These are phyloP conservation scores for Gynostemma pentaphyllum DNA, from an alignment of 306 rosid genomes.

Conservation along the genomic window DNA sequence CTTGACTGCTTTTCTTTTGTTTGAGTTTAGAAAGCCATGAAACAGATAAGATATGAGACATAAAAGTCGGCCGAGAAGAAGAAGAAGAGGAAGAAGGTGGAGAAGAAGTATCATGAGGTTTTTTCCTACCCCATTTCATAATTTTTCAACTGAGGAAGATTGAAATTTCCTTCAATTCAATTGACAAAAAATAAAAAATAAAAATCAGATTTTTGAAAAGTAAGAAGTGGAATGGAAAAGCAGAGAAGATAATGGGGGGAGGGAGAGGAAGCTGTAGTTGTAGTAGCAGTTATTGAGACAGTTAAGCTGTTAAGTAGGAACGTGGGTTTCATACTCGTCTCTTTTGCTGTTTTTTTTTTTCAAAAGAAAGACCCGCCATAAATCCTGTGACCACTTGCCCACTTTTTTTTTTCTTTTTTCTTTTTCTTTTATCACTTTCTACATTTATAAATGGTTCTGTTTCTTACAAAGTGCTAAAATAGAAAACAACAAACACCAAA, in stretches of 20 bases:
- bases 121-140: conserved; percentile 61
- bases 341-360: conserved; percentile 26
- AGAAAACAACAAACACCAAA: conserved; percentile 6
- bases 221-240: background rate
- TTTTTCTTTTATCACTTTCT: no score
- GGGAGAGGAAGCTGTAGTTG: conserved; percentile 3
- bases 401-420: no score
- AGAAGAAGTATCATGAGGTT: conserved; percentile 14
- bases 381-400: conserved; percentile 63
- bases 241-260: conserved; percentile 13
- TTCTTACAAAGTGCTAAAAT: background rate
- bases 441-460: conserved; percentile 4
- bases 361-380: conserved; percentile 53
- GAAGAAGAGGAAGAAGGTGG: conserved; percentile 30
- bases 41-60: conserved; percentile 47
- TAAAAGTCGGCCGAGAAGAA: conserved; percentile 35
- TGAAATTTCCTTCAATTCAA: background rate
- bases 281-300: conserved; percentile 24
- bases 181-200: background rate
- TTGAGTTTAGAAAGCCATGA: conserved; percentile 80
- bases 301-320: conserved; percentile 49
- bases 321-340: conserved; percentile 50
- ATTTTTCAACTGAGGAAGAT: conserved; percentile 8
- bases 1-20: conserved; percentile 31
- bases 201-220: background rate